Evolutionary conservation across 2,329 filamentous ascomycete genomes (phyloP).

Genomic region (Ophiostoma angusticollis): DNA sequence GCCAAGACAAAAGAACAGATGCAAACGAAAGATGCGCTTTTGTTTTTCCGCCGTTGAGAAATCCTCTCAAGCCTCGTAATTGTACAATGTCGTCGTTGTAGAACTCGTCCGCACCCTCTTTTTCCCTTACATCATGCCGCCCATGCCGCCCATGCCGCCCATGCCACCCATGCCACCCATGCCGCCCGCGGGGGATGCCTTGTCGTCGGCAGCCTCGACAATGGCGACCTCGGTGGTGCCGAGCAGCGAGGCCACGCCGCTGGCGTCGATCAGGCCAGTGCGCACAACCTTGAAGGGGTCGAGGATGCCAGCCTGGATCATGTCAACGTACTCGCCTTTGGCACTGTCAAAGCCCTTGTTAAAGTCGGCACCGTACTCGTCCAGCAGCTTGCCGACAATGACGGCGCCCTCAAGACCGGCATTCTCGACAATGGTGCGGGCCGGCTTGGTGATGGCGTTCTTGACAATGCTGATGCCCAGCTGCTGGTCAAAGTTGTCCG

Average conservation of each 20-base stretch:
- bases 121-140: conserved; percentile 46
- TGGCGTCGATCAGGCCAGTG: conserved; percentile 87
- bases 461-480: conserved; percentile 96
- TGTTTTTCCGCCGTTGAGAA: no score
- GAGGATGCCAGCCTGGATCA: conserved; percentile 93
- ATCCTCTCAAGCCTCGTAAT: no score
- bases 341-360: conserved; percentile 96
- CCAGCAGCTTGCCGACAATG: conserved; percentile 93
- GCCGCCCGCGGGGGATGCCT: conserved; percentile 48
- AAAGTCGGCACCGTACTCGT: conserved; percentile 85
- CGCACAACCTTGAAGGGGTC: conserved; percentile 99
- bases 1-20: no score
- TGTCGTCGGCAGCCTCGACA: conserved; percentile 90
- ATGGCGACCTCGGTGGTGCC: conserved; percentile 98
- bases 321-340: conserved; percentile 97
- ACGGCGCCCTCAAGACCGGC: conserved; percentile 92
- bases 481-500: conserved; percentile 96
- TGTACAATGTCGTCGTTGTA: no score
- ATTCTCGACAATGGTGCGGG: conserved; percentile 94
- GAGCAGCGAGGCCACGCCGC: conserved; percentile 89
- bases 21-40: no score
- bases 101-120: conserved; percentile 11
- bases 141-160: conserved; percentile 42
- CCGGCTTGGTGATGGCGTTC: conserved; percentile 92
- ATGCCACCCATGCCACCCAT: conserved; percentile 50